Evolutionary conservation across 345 rosid genomes (phyloP).

Genomic region (Brassica carinata): DNA sequence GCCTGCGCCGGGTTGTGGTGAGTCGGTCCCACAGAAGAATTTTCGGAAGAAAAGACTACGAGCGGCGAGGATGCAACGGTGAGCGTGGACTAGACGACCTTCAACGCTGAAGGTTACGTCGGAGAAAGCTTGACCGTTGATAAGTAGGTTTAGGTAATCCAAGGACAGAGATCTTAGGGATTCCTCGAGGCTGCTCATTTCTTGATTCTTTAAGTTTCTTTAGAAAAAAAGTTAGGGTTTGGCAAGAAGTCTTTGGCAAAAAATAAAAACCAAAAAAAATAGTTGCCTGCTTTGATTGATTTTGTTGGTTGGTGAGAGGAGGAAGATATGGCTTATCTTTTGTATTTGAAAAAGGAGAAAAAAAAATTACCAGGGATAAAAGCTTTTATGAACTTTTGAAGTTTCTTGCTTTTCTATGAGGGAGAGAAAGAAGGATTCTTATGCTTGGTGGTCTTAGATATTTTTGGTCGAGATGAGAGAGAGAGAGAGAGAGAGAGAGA

Average conservation of each 20-base stretch:
- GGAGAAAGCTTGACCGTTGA: conserved; percentile 98
- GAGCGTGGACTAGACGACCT: conserved; percentile 96
- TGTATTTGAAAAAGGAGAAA: not conserved
- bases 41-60: conserved; percentile 90
- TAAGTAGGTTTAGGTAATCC: conserved; percentile 87
- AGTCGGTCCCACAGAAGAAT: conserved; percentile 87
- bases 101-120: conserved; percentile 99
- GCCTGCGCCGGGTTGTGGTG: conserved; percentile 44
- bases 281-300: conserved; percentile 10
- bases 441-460: conserved; percentile 49
- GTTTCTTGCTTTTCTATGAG: conserved; percentile 16
- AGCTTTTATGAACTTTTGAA: conserved; percentile 18
- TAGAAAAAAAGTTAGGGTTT: conserved; percentile 36
- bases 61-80: conserved; percentile 96
- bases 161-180: conserved; percentile 85
- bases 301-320: conserved; percentile 8
- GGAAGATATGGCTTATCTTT: not conserved
- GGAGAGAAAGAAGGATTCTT: conserved; percentile 52
- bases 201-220: conserved; percentile 10
- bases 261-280: not conserved
- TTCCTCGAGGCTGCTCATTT: conserved; percentile 66
- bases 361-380: conserved; percentile 7
- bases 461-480: conserved; percentile 45
- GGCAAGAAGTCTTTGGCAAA: not conserved
- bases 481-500: not conserved